Base-by-base conservation (phyloP, 1,139 yeast species). In the Scheffersomyces insectosa region DNA sequence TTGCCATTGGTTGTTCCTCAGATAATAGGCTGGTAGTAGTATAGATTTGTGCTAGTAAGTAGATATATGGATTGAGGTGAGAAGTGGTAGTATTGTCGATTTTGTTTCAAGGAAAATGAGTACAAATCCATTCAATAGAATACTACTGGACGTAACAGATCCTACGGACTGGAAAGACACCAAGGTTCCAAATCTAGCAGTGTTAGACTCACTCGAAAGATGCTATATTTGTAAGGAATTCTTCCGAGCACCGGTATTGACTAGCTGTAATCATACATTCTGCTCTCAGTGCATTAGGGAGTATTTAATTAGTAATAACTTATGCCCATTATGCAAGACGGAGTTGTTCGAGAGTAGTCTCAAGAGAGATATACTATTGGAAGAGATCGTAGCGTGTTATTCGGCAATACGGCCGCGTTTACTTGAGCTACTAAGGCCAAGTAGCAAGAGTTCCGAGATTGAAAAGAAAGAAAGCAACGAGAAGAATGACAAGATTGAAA, bases 151-250 rank as follows among this genome's bases (percentile, higher is more conserved):
- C 15, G 65, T 80, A 27, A 72, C 83, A 0, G 95, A 88, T 59
- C 85, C 95, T 0, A 70, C 84, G 6, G 96, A 88, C 57, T 88
- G 91, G 83, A 51, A 62, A 11, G 39, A 47, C 1, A 76, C 89
- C 1, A 53, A 56, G 25, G 56, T 84, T 4, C 90, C 96, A 5
- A 66, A 63, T 23, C 60, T 90, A 9, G 56, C 75, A 2, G 83
- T 78, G 40, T 65, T 91, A 5, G 97, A 91, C 50, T 72, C 87
- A 2, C 70, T 85, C 13, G 72, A 90, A 44, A 63, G 96, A 56
- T 93, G 99, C 57, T 90, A 85, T 54, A 86, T 93, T n/a, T 93
- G 99, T 62, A 89, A 91, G 58, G 97, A 90, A 47, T 81, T 85
- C 50, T 71, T 88, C 47, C 75, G 68, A 37, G 91, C 95, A 0